Evolutionary conservation across 1,139 yeast genomes (phyloP), one percentile per base, ranked within the genome.

Genomic region (Sugiyamaella pinicola): DNA sequence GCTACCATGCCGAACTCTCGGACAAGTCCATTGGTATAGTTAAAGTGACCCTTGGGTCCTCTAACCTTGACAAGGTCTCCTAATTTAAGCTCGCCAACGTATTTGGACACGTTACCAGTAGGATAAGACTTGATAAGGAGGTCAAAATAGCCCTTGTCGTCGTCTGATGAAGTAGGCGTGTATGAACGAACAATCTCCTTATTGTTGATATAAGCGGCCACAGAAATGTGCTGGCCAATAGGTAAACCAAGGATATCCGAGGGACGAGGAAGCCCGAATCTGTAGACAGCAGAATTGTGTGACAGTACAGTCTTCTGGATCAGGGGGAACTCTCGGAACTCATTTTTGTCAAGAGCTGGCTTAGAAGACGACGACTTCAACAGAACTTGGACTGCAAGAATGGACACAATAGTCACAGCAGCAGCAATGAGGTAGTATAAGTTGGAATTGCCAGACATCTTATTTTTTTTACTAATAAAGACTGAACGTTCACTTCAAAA

Each of bases 41-140:
- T 81, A 78, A 89, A 91, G 64, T 84, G 84, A 6, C 99, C 99
- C 74, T 89, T 89, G 64, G 99, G 99, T 26, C 99, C 99, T 66
- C 90, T 82, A 37, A 87, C 86, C 57, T 79, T 80, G 61, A 88
- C 84, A 26, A 77, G 70, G 58, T 87, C 89, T 55, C 93, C 95
- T 47, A 85, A 71, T 58, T 80, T 74, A 62, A 90, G 79, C 61
- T 80, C 78, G 49, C 85, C 87, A 53, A 93, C 82, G 68, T 81
- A 77, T 68, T 81, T 84, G 47, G 98, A 87, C 61, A 93, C 84
- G 72, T 87, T 89, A 61, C 99, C 99, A 61, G 83, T 79, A 56
- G 89, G 95, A 72, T 93, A 93, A n/a, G 95, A 83, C 76, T 93
- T 93, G 70, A 93, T 86, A 69, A 93, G 78, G 61, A 93, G 76